These are phyloP conservation scores for Fusarium papillatum DNA, from an alignment of 2,329 filamentous ascomycete genomes.

Conservation along the genomic window DNA sequence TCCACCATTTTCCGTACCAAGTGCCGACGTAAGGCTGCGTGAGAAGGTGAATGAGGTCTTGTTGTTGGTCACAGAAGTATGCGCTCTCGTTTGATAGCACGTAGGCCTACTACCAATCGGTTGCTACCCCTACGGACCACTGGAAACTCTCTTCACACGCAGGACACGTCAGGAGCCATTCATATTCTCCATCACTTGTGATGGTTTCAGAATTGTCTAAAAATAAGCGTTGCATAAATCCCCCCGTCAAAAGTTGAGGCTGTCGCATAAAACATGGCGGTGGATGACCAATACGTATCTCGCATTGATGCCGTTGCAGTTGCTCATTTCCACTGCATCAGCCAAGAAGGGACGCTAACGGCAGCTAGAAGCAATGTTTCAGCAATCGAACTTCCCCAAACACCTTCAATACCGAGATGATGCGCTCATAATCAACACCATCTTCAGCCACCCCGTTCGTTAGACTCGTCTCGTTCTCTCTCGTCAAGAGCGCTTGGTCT, in stretches of 20 bases:
- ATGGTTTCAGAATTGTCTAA: background rate
- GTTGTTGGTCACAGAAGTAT: background rate
- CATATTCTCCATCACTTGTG: background rate
- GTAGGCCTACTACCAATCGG: background rate
- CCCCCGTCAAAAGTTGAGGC: background rate
- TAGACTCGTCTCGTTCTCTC: background rate
- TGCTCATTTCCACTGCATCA: constrained; percentile 13
- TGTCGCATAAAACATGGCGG: constrained; percentile 2
- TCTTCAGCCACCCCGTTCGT: constrained; percentile 14
- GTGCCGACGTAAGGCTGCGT: background rate
- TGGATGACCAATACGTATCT: background rate
- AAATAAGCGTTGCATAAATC: constrained; percentile 6
- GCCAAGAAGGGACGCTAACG: background rate
- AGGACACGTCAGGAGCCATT: background rate
- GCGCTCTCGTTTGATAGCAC: background rate
- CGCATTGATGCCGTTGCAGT: constrained; percentile 10
- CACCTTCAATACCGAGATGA: background rate
- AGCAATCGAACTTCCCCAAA: background rate
- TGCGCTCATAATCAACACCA: background rate
- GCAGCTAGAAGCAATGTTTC: constrained; percentile 1
- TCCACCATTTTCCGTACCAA: background rate
- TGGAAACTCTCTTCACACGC: background rate
- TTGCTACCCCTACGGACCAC: background rate
- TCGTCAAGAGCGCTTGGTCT: background rate
- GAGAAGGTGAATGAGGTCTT: background rate